phyloP scores from a whole-genome alignment of 2,329 filamentous ascomycete genomes.

The Diaporthe sp. region DNA sequence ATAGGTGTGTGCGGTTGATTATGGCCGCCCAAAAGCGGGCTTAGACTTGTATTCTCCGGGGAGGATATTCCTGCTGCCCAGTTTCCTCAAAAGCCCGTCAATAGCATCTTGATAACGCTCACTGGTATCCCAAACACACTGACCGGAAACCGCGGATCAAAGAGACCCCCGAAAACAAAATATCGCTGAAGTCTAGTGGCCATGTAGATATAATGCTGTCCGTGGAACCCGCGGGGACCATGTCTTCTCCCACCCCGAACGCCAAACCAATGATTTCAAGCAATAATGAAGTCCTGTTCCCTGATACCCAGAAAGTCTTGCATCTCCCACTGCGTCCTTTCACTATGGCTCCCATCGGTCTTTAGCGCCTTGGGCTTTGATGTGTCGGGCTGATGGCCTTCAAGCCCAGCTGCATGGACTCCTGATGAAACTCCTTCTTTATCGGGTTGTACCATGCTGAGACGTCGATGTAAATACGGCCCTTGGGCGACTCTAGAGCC shows the following conservation, averaged over 20 bases:
- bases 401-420: conserved; percentile 54
- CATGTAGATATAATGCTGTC: conserved; percentile 14
- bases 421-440: conserved; percentile 59
- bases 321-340: neutral
- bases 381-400: conserved; percentile 45
- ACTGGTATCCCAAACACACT: conserved; percentile 37
- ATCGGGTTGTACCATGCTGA: conserved; percentile 69
- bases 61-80: neutral
- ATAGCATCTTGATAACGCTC: conserved; percentile 9
- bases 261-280: conserved; percentile 26
- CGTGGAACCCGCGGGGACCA: neutral
- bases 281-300: neutral
- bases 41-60: neutral
- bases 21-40: neutral
- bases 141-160: neutral
- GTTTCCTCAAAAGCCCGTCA: neutral
- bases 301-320: neutral
- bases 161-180: neutral
- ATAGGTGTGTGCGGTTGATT: no score
- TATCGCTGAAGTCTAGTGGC: conserved; percentile 28
- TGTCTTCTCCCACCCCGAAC: conserved; percentile 14
- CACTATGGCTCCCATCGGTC: neutral
- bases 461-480: conserved; percentile 65
- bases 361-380: conserved; percentile 36
- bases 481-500: conserved; percentile 62